Base-by-base conservation (phyloP, 2,329 filamentous ascomycete species). In the Penicillium brasilianum region DNA sequence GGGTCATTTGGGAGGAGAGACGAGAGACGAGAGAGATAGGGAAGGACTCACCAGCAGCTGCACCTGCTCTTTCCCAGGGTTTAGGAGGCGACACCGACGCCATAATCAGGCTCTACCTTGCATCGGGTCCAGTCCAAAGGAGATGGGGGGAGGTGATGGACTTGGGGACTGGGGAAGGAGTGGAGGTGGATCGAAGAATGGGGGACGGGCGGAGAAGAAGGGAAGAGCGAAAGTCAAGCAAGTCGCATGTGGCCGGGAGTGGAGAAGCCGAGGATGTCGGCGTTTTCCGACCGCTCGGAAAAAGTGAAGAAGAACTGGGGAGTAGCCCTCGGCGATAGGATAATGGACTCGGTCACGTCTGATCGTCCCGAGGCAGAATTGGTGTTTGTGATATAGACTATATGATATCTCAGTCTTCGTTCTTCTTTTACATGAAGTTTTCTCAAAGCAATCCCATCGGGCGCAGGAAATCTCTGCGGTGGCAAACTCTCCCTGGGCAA, bases 31-130 rank as follows among this genome's bases (percentile, higher is more conserved):
- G 9, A 51, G 36, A 32, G n/a, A 28, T 28, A 28, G 25, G 25
- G 25, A 10, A 22, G 34, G 28, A 80, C 82, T 72, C 80, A 88
- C 85, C 78, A 72, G 82, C 74, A 67, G 81, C 74, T 69, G 83
- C 83, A 78, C 89, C 90, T 67, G 89, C 85, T 77, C 90, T 87
- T 81, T 99, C 95, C 95, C 95, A 99, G 50, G 95, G 95, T 81
- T 99, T 99, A 58, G 95, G 95, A 74, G 95, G 95, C 78, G 94
- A 97, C 66, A 82, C 81, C 67, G 84, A 81, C 72, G 85, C 84
- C 84, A 87, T 87, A 66, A 69, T 69, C 60, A 60, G 60, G 62
- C 61, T 72, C 66, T 69, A 62, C 57, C 61, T 71, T 60, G 69
- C 74, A 77, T 77, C 58, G 66, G 71, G 22, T 8, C 50, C 50